Evolutionary conservation across 2,329 filamentous ascomycete genomes (phyloP).

Genomic region (Sporothrix brunneoviolacea): DNA sequence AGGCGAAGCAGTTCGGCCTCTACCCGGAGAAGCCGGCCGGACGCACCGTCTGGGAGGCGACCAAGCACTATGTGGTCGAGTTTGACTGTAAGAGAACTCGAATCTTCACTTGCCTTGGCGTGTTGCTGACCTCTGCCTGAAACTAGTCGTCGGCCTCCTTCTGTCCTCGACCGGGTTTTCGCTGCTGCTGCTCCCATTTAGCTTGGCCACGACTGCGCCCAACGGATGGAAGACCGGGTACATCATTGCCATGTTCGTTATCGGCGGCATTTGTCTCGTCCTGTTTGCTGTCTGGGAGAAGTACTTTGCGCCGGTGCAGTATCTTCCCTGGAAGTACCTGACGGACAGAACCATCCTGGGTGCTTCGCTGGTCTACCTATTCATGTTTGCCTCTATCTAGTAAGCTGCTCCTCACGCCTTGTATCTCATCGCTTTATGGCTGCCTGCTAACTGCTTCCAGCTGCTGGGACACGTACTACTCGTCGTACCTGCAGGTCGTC

Average conservation of each 20-base stretch:
- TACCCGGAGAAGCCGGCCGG: constrained; percentile 34
- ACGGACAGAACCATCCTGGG: constrained; percentile 38
- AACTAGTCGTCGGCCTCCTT: constrained; percentile 54
- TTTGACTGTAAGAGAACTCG: constrained; percentile 44
- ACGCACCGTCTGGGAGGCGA: constrained; percentile 38
- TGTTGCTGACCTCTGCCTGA: constrained; percentile 15
- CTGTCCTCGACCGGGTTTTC: constrained; percentile 53
- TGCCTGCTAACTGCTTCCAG: too few relatives aligned
- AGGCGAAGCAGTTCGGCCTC: constrained; percentile 49
- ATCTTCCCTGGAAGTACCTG: constrained; percentile 38
- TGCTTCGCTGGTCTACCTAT: constrained; percentile 7
- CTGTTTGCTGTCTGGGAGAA: constrained; percentile 34
- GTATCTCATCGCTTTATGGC: too few relatives aligned
- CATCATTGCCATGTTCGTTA: constrained; percentile 35
- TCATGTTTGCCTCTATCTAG: constrained; percentile 20
- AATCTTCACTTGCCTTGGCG: constrained; percentile 1
- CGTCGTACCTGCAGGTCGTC: constrained; percentile 19
- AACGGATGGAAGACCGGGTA: constrained; percentile 35
- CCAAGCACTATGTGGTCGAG: constrained; percentile 49
- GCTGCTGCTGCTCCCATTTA: constrained; percentile 62
- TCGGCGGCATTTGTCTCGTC: constrained; percentile 31
- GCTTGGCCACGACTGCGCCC: constrained; percentile 39
- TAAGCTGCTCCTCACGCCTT: not conserved
- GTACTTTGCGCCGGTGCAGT: constrained; percentile 30
- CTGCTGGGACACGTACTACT: constrained; percentile 19